Evolutionary conservation across 768 basidiomycete species (phyloP).

Genomic region (Leccinum arenicola): DNA sequence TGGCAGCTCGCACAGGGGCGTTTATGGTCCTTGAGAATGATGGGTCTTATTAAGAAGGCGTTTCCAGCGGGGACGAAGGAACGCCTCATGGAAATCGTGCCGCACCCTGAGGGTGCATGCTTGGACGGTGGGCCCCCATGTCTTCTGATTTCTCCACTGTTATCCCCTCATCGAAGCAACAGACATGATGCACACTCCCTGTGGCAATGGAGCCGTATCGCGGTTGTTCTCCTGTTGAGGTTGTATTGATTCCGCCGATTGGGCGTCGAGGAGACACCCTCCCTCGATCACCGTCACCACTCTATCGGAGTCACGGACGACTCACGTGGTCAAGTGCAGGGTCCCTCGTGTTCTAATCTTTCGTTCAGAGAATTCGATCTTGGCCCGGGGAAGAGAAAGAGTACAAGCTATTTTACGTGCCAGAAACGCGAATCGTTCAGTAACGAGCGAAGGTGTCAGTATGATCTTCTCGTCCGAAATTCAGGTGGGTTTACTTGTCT

Average conservation of each 20-base stretch:
- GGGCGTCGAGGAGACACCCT: neutral
- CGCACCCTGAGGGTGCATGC: conserved; percentile 21
- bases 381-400: neutral
- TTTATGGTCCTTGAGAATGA: conserved; percentile 12
- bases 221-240: conserved; percentile 1
- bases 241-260: neutral
- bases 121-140: conserved; percentile 11
- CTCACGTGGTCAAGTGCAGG: conserved; percentile 26
- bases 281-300: conserved; percentile 13
- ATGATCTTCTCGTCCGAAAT: neutral
- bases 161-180: conserved; percentile 8
- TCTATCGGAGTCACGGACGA: conserved; percentile 20
- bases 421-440: conserved; percentile 1
- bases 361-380: conserved; percentile 1
- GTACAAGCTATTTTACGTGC: conserved; percentile 20
- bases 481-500: neutral
- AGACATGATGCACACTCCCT: conserved; percentile 2
- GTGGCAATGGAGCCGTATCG: conserved; percentile 6
- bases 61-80: conserved; percentile 14
- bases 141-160: conserved; percentile 14
- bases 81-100: conserved; percentile 32
- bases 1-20: conserved; percentile 19
- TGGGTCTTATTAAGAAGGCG: conserved; percentile 22
- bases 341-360: conserved; percentile 22
- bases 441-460: neutral